Base-by-base conservation (phyloP, 106 monocot species). In the Acanthochlamys bracteata region DNA sequence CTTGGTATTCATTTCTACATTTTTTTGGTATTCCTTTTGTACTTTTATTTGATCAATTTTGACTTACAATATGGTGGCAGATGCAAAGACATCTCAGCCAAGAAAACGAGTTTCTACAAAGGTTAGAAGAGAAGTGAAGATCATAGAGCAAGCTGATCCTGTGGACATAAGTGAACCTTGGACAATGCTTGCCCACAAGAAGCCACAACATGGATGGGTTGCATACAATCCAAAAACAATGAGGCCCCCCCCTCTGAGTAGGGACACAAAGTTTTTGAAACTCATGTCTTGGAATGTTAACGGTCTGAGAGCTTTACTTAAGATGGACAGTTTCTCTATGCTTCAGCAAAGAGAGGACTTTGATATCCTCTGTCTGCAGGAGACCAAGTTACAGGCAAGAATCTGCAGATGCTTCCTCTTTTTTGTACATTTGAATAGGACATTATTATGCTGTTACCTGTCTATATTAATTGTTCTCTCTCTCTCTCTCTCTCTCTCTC, bases 281-380 rank as follows among this genome's bases (percentile, higher is more conserved):
- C 47, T 96, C 60, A 56, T 96, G 59, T 96, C 95, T 25, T 91
- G 95, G 95, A 96, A 96, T 83, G 95, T 96, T 16, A 96, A 96
- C 71, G 95, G 95, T 7, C 73, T 96, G 78, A 84, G 88, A 55
- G 87, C 90, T 64, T 79, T 96, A 58, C 77, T 96, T 55, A 91
- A 88, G 60, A 60, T 74, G 24, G 73, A 86, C 47, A 73, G 61
- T 49, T 82, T 84, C 55, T 78, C 78, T 69, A 74, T 66, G 7
- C 69, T 88, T 75, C 65, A 95, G 51, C 71, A 90, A 66, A 80
- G 69, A 61, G 90, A 96, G 64, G 78, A 96, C 71, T 96, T 96
- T 76, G 95, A 96, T 75, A 73, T 96, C 1, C 25, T 96, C 17
- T 96, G 95, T 63, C 70, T 96, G 74, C 95, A 96, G 77, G 95